Evolutionary conservation across 176 grass and related monocot species (phyloP).

Genomic region (Oryza coarctata): DNA sequence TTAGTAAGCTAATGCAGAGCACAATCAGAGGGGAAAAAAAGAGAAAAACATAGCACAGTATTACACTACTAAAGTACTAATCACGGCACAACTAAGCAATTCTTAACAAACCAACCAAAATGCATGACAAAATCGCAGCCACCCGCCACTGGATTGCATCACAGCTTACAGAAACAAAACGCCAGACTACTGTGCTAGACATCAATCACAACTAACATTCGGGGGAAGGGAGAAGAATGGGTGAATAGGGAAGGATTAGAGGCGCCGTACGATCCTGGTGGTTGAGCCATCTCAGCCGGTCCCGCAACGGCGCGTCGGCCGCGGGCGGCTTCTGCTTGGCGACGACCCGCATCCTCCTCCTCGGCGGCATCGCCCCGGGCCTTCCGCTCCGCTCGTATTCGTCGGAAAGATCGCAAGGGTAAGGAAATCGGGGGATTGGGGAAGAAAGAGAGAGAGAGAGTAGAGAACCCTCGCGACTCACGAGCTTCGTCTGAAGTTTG

Average conservation of each 20-base stretch:
- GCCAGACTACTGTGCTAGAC: neutral
- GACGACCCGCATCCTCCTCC: conserved; percentile 17
- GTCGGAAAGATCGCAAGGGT: neutral
- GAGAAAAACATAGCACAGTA: too few species aligned
- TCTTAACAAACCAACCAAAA: neutral
- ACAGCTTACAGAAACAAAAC: neutral
- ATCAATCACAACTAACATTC: neutral
- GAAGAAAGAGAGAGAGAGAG: neutral
- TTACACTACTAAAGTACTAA: too few species aligned
- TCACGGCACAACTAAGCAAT: neutral
- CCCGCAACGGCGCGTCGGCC: conserved; percentile 34
- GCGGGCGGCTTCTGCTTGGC: conserved; percentile 10
- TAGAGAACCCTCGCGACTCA: neutral
- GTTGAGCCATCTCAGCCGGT: conserved; percentile 20
- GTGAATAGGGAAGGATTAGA: neutral
- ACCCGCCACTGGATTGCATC: neutral
- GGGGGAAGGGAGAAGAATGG: neutral
- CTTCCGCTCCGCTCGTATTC: neutral
- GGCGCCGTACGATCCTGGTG: conserved; percentile 38
- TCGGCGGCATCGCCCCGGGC: conserved; percentile 36
- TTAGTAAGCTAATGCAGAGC: too few species aligned
- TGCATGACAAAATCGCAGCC: neutral
- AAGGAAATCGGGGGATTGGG: too few species aligned
- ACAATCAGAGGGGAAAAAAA: too few species aligned
- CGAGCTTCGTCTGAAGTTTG: neutral